These are phyloP conservation scores for Beauveria sp. DNA, from an alignment of 2,329 filamentous ascomycete genomes.

Conservation along the genomic window DNA sequence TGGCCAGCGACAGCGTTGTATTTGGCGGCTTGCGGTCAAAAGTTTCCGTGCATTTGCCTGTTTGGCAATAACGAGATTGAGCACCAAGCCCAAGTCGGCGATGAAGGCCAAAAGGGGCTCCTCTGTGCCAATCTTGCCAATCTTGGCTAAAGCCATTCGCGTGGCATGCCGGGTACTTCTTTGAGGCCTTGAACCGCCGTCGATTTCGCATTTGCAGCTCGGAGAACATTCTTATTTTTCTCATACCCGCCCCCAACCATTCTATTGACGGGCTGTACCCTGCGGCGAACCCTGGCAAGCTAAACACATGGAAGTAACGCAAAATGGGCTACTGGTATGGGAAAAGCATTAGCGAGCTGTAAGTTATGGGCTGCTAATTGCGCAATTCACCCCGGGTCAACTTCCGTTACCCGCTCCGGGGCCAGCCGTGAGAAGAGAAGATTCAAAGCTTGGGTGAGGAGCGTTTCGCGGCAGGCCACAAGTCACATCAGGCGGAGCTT, in stretches of 20 bases:
- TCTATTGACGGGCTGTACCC: not conserved
- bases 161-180: not conserved
- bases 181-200: not conserved
- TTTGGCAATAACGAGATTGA: not conserved
- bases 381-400: not conserved
- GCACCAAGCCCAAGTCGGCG: not conserved
- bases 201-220: not conserved
- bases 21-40: not conserved
- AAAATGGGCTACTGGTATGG: too few species aligned
- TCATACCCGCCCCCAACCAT: not conserved
- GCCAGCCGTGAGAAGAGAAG: not conserved
- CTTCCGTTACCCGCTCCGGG: not conserved
- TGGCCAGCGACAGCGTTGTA: not conserved
- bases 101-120: not conserved
- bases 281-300: not conserved
- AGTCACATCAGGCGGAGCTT: constrained; percentile 4
- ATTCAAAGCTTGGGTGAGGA: not conserved
- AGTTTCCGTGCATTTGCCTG: not conserved
- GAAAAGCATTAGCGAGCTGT: too few species aligned
- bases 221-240: not conserved
- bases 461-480: not conserved
- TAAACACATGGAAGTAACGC: not conserved
- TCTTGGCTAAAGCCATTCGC: not conserved
- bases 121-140: not conserved
- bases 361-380: not conserved